Evolutionary conservation across 257 asterid species (phyloP).

Genomic region (Przewalskia tangutica): DNA sequence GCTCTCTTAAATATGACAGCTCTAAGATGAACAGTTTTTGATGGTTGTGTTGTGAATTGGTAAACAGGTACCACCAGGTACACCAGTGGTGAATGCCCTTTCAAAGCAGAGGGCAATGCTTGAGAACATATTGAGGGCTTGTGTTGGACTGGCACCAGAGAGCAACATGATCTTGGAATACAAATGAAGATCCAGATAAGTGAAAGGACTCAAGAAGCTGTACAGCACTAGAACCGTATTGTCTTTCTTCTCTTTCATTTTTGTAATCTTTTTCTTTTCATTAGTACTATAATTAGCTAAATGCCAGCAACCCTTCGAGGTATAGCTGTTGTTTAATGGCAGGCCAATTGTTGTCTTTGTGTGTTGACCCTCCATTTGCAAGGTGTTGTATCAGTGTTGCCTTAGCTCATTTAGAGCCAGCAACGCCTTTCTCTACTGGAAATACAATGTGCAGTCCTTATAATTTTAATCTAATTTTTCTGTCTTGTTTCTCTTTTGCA

Average conservation of each 20-base stretch:
- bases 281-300: background rate
- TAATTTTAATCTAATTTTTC: background rate
- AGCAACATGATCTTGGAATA: conserved; percentile 98
- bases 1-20: background rate
- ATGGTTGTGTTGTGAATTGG: background rate
- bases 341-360: background rate
- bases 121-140: conserved; percentile 95
- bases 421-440: background rate
- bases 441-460: background rate
- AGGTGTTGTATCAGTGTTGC: background rate
- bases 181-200: conserved; percentile 35
- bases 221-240: background rate
- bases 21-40: background rate
- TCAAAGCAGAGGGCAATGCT: conserved; percentile 97
- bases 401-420: background rate
- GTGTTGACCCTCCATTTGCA: background rate
- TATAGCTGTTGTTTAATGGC: background rate
- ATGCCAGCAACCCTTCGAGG: background rate
- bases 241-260: background rate
- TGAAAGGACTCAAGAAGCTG: background rate
- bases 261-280: background rate
- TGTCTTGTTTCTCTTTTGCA: background rate
- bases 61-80: conserved; percentile 89
- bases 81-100: conserved; percentile 95
- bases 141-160: conserved; percentile 95